A percentile compares a stretch with the other conserved stretches of the same genome.
These are phyloP conservation scores for Priceomyces carsonii DNA, from an alignment of 805 yeast species.

Conservation along the genomic window DNA sequence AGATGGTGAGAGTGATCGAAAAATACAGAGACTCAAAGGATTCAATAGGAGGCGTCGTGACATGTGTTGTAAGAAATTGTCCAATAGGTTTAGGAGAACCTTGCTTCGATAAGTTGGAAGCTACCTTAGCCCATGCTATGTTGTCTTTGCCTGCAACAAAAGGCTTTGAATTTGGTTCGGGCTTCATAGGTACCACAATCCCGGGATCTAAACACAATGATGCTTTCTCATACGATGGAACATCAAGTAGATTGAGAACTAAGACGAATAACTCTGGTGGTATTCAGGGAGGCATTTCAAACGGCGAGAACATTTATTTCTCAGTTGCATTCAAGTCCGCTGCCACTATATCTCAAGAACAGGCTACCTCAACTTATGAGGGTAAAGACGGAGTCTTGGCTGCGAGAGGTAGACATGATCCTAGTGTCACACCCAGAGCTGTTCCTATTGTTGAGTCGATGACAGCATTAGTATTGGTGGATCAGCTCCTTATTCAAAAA, in stretches of 20 bases:
- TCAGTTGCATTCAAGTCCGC: constrained; percentile 97
- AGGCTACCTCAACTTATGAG: constrained; percentile 82
- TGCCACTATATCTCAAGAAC: constrained; percentile 95
- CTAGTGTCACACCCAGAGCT: constrained; percentile 97
- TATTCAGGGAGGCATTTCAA: constrained; percentile 96
- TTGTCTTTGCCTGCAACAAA: constrained; percentile 96
- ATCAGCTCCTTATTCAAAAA: constrained; percentile 80
- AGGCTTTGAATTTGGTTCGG: constrained; percentile 97
- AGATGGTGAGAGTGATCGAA: constrained; percentile 87
- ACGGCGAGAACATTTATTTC: constrained; percentile 94
- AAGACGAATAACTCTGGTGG: constrained; percentile 94
- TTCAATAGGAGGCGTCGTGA: constrained; percentile 96
- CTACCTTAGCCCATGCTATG: constrained; percentile 96
- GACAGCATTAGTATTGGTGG: constrained; percentile 94
- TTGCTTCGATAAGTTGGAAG: constrained; percentile 94
- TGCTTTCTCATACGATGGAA: constrained; percentile 66
- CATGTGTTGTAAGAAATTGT: constrained; percentile 92
- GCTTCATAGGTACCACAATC: constrained; percentile 84
- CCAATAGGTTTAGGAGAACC: constrained; percentile 99
- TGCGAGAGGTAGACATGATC: constrained; percentile 98
- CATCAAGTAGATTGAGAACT: constrained; percentile 71
- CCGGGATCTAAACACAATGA: constrained; percentile 97
- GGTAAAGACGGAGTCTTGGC: constrained; percentile 87
- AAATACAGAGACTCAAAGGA: constrained; percentile 82
- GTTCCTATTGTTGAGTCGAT: constrained; percentile 98